Evolutionary conservation across 805 yeast genomes (phyloP).

Genomic region (Ogataea paraovalis): DNA sequence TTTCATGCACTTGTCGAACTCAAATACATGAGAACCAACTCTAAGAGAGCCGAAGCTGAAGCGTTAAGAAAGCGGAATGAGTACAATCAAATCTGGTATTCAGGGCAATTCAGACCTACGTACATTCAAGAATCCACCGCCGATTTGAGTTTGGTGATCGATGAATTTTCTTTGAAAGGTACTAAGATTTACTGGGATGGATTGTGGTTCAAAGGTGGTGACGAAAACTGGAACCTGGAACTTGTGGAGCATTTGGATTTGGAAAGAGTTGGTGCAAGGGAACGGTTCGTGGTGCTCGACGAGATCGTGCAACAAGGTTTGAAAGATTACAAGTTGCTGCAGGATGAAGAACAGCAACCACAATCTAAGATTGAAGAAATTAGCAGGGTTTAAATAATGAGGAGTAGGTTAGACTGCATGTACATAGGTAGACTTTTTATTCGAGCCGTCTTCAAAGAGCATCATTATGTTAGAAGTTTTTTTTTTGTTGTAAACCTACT

Average conservation of each 20-base stretch:
- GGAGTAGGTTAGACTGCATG: background rate
- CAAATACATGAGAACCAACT: conserved; percentile 66
- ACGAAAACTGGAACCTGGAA: conserved; percentile 60
- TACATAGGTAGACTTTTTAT: background rate
- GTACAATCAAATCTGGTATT: conserved; percentile 80
- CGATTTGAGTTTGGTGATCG: conserved; percentile 69
- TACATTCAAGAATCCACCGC: conserved; percentile 90
- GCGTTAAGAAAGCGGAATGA: conserved; percentile 66
- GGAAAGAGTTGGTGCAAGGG: conserved; percentile 55
- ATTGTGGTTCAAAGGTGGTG: conserved; percentile 83
- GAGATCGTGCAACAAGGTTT: conserved; percentile 42
- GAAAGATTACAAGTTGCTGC: conserved; percentile 13
- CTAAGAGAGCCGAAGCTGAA: conserved; percentile 55
- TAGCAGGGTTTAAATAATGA: background rate
- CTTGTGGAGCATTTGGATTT: conserved; percentile 59
- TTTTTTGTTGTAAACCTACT: too few species aligned
- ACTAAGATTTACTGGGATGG: conserved; percentile 77
- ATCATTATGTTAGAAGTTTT: too few species aligned
- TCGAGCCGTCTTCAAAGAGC: too few species aligned
- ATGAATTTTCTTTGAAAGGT: conserved; percentile 44
- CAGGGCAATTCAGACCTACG: conserved; percentile 86
- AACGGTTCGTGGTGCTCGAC: conserved; percentile 63
- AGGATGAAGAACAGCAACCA: conserved; percentile 1
- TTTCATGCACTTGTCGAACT: conserved; percentile 72
- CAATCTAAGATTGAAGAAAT: conserved; percentile 1